A percentile compares a stretch with the other conserved stretches of the same genome.
These are phyloP conservation scores for Vanrija sp. DNA, from an alignment of 1,284 basidiomycete genomes.

Conservation along the genomic window DNA sequence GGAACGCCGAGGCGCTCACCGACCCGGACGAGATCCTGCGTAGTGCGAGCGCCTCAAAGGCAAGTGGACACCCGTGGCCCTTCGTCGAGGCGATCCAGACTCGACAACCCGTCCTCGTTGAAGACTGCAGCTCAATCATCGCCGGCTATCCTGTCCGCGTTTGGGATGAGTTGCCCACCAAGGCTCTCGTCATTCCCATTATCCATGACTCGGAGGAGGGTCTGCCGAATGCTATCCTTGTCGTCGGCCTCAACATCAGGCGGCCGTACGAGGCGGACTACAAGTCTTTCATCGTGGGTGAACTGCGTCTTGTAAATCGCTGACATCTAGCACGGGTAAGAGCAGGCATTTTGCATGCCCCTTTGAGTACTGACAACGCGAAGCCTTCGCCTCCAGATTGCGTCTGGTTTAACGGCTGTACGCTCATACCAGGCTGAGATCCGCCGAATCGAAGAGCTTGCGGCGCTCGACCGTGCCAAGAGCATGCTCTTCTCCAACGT, in stretches of 20 bases:
- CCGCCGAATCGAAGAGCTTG: constrained; percentile 46
- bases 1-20: constrained; percentile 7
- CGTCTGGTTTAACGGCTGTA: constrained; percentile 17
- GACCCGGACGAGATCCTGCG: background rate
- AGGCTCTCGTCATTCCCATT: constrained; percentile 49
- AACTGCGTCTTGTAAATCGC: background rate
- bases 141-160: constrained; percentile 36
- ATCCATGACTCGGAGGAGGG: constrained; percentile 38
- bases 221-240: constrained; percentile 38
- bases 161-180: constrained; percentile 45
- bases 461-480: constrained; percentile 49
- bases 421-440: constrained; percentile 29
- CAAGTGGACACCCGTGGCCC: constrained; percentile 28
- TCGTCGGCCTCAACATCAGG: constrained; percentile 47
- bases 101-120: constrained; percentile 35
- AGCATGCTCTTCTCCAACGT: constrained; percentile 45
- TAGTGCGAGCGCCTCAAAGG: too few relatives aligned
- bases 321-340: constrained; percentile 27
- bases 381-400: constrained; percentile 22
- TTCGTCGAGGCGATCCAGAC: constrained; percentile 35
- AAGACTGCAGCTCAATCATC: constrained; percentile 38
- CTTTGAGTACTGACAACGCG: background rate
- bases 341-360: background rate
- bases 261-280: constrained; percentile 46
- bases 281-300: constrained; percentile 41